A percentile compares a stretch with the other conserved stretches of the same genome.
phyloP scores from a whole-genome alignment of 2,329 filamentous ascomycete species.

The Colletotrichum godetiae region DNA sequence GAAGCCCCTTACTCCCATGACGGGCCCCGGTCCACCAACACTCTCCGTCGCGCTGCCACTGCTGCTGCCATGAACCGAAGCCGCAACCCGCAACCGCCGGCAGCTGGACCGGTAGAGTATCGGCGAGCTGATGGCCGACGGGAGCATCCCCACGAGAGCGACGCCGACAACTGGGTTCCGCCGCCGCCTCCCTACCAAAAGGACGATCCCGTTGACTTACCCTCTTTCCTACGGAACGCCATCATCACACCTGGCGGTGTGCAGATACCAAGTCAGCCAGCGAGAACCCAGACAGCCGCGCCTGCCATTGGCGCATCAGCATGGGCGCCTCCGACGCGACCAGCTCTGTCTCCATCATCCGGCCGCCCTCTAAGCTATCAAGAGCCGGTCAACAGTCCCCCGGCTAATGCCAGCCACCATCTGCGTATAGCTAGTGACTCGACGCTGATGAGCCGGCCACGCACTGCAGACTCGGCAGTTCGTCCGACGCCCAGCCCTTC shows the following conservation, averaged over 20 bases:
- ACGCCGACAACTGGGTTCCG: slow-evolving; percentile 89
- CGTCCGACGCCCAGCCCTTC: slow-evolving; percentile 25
- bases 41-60: slow-evolving; percentile 78
- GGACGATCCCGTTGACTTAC: slow-evolving; percentile 68
- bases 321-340: slow-evolving; percentile 28
- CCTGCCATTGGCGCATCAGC: slow-evolving; percentile 29
- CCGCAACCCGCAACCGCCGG: slow-evolving; percentile 68
- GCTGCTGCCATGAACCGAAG: slow-evolving; percentile 81
- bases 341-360: slow-evolving; percentile 25
- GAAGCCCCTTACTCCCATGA: slow-evolving; percentile 80
- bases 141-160: slow-evolving; percentile 85
- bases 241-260: slow-evolving; percentile 50
- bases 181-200: slow-evolving; percentile 84
- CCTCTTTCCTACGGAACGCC: slow-evolving; percentile 65
- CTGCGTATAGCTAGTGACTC: slow-evolving; percentile 33
- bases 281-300: slow-evolving; percentile 38
- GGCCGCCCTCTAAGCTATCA: slow-evolving; percentile 29
- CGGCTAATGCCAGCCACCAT: slow-evolving; percentile 16
- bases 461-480: slow-evolving; percentile 21
- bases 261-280: slow-evolving; percentile 38
- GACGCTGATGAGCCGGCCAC: slow-evolving; percentile 25
- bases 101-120: slow-evolving; percentile 68
- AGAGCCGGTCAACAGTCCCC: slow-evolving; percentile 8
- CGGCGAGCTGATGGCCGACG: slow-evolving; percentile 76
- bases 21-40: slow-evolving; percentile 76